Percentiles rank a stretch among this genome's conserved stretches.
Conservation (phyloP, 371 early-diverging fungal species). For the Mucor irregularis region DNA sequence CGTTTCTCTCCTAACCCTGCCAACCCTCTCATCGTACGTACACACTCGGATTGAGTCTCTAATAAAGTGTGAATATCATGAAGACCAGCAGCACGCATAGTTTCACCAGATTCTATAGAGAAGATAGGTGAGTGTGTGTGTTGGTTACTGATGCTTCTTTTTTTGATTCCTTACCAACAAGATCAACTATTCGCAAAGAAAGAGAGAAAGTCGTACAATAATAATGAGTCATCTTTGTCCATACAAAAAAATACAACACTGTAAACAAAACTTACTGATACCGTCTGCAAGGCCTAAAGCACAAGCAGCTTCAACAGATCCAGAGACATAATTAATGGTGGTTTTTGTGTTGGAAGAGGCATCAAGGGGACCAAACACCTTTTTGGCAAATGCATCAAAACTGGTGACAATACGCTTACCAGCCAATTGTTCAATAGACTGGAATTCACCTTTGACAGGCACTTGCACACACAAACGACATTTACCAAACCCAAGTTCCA, state of each 20-base stretch:
- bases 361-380: slow-evolving; percentile 76
- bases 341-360: slow-evolving; percentile 59
- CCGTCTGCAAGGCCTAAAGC: slow-evolving; percentile 96
- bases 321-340: slow-evolving; percentile 82
- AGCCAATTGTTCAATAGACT: slow-evolving; percentile 68
- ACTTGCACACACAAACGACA: slow-evolving; percentile 90
- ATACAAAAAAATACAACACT: too few relatives aligned
- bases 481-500: slow-evolving; percentile 90
- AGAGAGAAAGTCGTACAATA: not conserved
- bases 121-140: slow-evolving; percentile 28
- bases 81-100: slow-evolving; percentile 96
- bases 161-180: slow-evolving; percentile 10
- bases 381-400: slow-evolving; percentile 74
- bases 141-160: too few relatives aligned
- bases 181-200: slow-evolving; percentile 18
- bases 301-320: slow-evolving; percentile 96
- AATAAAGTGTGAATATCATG: slow-evolving; percentile 82
- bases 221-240: too few relatives aligned
- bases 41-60: slow-evolving; percentile 93
- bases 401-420: slow-evolving; percentile 96
- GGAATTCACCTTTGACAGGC: slow-evolving; percentile 54
- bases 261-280: slow-evolving; percentile 69
- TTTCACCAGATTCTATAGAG: slow-evolving; percentile 89
- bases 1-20: slow-evolving; percentile 98
- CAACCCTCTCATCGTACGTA: slow-evolving; percentile 96